These are phyloP conservation scores for Cenococcum geophilum DNA, from an alignment of 495 filamentous ascomycete species.

Conservation along the genomic window DNA sequence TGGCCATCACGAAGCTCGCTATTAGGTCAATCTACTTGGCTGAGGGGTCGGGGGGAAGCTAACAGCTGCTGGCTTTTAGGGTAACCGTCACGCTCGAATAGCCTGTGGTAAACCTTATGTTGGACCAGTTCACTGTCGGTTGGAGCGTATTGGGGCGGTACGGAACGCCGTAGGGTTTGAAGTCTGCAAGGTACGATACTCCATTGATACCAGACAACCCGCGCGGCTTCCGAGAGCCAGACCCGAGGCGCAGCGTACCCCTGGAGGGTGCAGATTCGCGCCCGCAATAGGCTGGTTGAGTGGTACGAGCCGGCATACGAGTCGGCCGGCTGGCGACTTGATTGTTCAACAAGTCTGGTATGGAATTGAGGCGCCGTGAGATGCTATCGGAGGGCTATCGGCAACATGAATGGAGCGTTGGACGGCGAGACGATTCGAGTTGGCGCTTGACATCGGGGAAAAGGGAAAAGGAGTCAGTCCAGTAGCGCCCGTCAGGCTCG, in stretches of 20 bases:
- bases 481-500: slow-evolving; percentile 7
- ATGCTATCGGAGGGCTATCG: slow-evolving; percentile 9
- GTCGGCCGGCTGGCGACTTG: not conserved
- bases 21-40: slow-evolving; percentile 7
- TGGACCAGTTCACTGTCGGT: slow-evolving; percentile 14
- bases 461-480: not conserved
- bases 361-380: not conserved
- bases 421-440: not conserved
- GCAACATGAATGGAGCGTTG: slow-evolving; percentile 3
- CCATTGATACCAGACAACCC: slow-evolving; percentile 11
- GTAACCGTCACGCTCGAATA: slow-evolving; percentile 20
- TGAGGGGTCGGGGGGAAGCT: not conserved
- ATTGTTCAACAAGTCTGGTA: not conserved
- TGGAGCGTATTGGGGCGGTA: slow-evolving; percentile 15
- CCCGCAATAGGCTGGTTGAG: slow-evolving; percentile 7
- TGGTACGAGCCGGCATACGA: slow-evolving; percentile 6
- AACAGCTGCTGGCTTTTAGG: slow-evolving; percentile 8
- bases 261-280: slow-evolving; percentile 26
- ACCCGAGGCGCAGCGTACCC: slow-evolving; percentile 24
- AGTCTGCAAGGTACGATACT: slow-evolving; percentile 28
- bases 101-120: slow-evolving; percentile 14
- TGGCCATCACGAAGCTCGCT: slow-evolving; percentile 9
- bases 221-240: slow-evolving; percentile 21
- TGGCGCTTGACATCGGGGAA: slow-evolving; percentile 15
- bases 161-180: slow-evolving; percentile 11